Evolutionary conservation across 371 early-diverging fungal genomes (phyloP), one percentile per base, ranked within the genome.

Genomic region (Apophysomyces sp.): DNA sequence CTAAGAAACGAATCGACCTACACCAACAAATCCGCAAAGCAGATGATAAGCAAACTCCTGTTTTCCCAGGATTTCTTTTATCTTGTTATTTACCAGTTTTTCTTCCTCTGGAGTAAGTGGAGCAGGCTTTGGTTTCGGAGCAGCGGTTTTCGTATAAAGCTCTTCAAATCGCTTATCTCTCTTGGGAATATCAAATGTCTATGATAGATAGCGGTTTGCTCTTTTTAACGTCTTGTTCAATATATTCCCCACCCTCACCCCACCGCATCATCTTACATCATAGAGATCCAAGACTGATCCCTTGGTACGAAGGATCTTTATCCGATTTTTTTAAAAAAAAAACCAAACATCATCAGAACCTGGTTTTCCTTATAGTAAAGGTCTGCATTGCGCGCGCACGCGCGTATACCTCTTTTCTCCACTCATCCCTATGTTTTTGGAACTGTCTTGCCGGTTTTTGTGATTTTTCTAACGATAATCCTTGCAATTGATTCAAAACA

Each of bases 61-160:
- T n/a, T n/a, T n/a, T 54, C 24, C 16, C 27, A 0, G 24, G 16
- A 12, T 16, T 28, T 31, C 67, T 21, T 34, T 12, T 34, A 34
- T 34, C 34, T 11, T 40, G 44, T 21, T 9, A 21, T 44, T 44
- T 54, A 81, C 82, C 30, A 61, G 34, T 36, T 57, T 31, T 9
- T 78, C 67, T 34, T 84, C 79, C 51, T 77, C 67, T 1, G 66
- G 54, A 4, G 74, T 71, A 12, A 83, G 41, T 6, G 74, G 67
- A 9, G 77, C 67, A 12, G 58, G 62, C 4, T 59, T 60, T 28
- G 57, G 60, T 16, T 44, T 18, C 16, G 58, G 61, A 37, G 60
- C 57, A 21, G 49, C 57, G 15, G 66, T 56, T 29, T 60, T 37
- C 18, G 51, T 49, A 18, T 57, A 57, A 21, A 60, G 39, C 18